These are phyloP conservation scores for Tricharina praecox DNA, from an alignment of 495 filamentous ascomycete genomes.

Conservation along the genomic window DNA sequence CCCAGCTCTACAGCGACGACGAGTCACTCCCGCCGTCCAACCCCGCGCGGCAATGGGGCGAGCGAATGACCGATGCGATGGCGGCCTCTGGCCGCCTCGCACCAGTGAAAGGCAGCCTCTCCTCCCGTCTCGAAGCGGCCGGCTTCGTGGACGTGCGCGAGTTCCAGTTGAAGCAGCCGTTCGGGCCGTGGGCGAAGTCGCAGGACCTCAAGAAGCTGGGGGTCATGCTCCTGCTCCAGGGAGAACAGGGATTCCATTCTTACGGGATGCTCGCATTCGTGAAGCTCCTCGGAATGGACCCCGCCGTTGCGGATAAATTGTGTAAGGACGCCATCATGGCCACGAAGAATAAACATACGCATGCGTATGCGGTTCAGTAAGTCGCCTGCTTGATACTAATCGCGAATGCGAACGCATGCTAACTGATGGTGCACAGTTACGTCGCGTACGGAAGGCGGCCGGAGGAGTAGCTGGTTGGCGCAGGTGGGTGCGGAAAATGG, in stretches of 20 bases:
- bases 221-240: neutral
- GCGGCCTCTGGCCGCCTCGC: neutral
- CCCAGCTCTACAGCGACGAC: constrained; percentile 3
- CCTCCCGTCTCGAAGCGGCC: neutral
- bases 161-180: constrained; percentile 1
- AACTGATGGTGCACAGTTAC: constrained; percentile 2
- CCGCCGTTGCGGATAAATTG: neutral
- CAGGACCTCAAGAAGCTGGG: neutral
- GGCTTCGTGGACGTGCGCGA: neutral
- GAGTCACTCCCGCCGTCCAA: neutral
- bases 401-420: neutral
- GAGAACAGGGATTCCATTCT: neutral
- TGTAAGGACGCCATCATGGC: neutral
- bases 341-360: neutral
- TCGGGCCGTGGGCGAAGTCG: constrained; percentile 11
- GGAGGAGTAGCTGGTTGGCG: neutral
- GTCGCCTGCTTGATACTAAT: neutral
- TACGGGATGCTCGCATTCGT: neutral
- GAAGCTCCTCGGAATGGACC: neutral
- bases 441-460: neutral
- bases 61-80: neutral
- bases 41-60: neutral
- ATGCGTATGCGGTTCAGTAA: neutral
- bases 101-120: neutral
- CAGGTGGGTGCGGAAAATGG: neutral